Conservation (phyloP, 306 rosid species). For the Prunus armeniaca region DNA sequence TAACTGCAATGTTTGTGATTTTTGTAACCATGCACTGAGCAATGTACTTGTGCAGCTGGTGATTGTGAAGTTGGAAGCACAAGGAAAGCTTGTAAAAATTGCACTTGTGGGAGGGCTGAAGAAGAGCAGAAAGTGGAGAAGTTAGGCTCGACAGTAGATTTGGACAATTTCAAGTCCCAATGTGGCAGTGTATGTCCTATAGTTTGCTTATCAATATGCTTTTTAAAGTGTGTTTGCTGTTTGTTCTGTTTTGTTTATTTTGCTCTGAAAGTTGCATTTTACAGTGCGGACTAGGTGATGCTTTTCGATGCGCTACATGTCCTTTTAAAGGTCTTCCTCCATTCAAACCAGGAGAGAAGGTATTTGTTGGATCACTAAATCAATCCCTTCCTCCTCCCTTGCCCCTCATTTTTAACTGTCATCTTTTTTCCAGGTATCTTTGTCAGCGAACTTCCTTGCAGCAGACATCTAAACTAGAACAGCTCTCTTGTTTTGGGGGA, state of each 20-base stretch:
- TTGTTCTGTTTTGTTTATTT: slow-evolving; percentile 1
- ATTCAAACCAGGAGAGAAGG: slow-evolving; percentile 96
- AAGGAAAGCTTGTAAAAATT: slow-evolving; percentile 93
- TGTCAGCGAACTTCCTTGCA: slow-evolving; percentile 67
- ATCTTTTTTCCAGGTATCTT: slow-evolving; percentile 51
- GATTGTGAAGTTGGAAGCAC: slow-evolving; percentile 87
- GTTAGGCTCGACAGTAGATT: slow-evolving; percentile 66
- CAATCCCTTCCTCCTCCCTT: neutral
- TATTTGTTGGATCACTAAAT: slow-evolving; percentile 17
- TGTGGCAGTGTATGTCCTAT: slow-evolving; percentile 75
- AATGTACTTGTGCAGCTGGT: slow-evolving; percentile 41
- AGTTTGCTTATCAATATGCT: neutral
- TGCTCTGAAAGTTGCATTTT: slow-evolving; percentile 33
- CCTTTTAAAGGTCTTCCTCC: slow-evolving; percentile 96
- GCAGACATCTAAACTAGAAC: slow-evolving; percentile 55
- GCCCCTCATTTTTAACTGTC: neutral
- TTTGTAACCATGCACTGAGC: neutral
- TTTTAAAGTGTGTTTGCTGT: neutral
- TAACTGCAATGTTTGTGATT: neutral
- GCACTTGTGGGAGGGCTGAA: slow-evolving; percentile 91
- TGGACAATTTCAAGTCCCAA: slow-evolving; percentile 78
- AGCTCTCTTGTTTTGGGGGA: neutral
- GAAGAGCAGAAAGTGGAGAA: slow-evolving; percentile 81
- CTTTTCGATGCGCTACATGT: slow-evolving; percentile 90
- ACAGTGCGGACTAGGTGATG: slow-evolving; percentile 99